Conservation (phyloP, 805 yeast genomes). For the Ogataea corticis region DNA sequence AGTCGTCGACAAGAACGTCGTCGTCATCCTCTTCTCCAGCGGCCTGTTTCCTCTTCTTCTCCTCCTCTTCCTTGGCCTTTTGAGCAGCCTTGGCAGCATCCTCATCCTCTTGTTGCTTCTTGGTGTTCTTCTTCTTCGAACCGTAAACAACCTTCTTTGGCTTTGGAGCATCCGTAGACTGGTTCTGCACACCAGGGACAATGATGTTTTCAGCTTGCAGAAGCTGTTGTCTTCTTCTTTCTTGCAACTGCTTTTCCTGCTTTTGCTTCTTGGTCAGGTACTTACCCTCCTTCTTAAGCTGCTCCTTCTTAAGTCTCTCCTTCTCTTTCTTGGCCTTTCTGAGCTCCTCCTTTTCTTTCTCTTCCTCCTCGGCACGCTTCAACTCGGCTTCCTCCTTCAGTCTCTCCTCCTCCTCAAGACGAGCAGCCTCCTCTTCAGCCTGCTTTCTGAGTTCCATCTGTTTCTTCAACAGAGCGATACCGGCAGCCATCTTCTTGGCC, state of each 20-base stretch:
- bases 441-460: constrained; percentile 89
- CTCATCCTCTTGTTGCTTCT: constrained; percentile 34
- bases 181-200: constrained; percentile 67
- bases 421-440: constrained; percentile 78
- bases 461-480: constrained; percentile 85
- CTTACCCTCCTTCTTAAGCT: constrained; percentile 95
- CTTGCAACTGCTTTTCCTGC: constrained; percentile 83
- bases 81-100: constrained; percentile 33
- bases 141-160: constrained; percentile 71
- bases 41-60: constrained; percentile 45
- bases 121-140: constrained; percentile 61
- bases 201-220: constrained; percentile 70
- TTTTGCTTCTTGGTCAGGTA: constrained; percentile 91
- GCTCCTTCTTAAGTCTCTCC: constrained; percentile 84
- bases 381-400: constrained; percentile 51
- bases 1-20: constrained; percentile 74
- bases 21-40: constrained; percentile 43
- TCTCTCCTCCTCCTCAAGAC: constrained; percentile 70
- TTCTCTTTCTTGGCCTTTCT: constrained; percentile 76
- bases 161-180: constrained; percentile 32
- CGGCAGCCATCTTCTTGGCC: constrained; percentile 82
- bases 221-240: constrained; percentile 85
- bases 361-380: constrained; percentile 56
- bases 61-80: constrained; percentile 21
- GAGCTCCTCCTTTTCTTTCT: constrained; percentile 59